Evolutionary conservation across 2,329 filamentous ascomycete genomes (phyloP), one percentile per base, ranked within the genome.

Genomic region (Lachnellula arida): DNA sequence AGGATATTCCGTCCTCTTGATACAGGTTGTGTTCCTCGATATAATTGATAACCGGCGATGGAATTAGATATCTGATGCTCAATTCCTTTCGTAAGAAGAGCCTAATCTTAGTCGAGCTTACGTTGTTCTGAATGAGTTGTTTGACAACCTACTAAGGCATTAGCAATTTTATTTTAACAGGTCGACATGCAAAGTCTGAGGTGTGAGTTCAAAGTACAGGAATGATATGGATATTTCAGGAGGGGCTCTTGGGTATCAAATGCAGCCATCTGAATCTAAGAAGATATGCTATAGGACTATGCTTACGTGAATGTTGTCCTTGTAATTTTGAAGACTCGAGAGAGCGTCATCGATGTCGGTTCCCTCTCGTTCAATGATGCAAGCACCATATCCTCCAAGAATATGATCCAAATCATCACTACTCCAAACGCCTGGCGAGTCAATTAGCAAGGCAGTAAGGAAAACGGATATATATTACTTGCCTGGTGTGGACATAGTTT

Each of bases 331-430:
- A 9, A 56, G 39, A 52, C 39, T 49, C 2, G 44, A 25, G 12
- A 56, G 17, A 28, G 54, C 54, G 22, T 53, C 46, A 9, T 53
- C 50, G 19, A 53, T 49, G 28, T 96, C 90, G 22, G 91, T 96
- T 44, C 91, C 92, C 42, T 85, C 86, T 58, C 93, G 84, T 77
- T 97, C 89, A n/a, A 95, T 81, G 57, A 93, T 88, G 70, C 50
- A 46, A 32, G 19, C n/a, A 19, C 51, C 55, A 46, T 46, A 57
- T 46, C 43, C 42, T 9, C 59, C 52, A 19, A 97, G 77, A 57
- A 97, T 97, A 65, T 95, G 89, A 65, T 94, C 87, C 54, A 97
- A 76, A 79, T 97, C 93, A 60, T 86, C 81, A 47, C 85, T 79
- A 50, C 87, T 88, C 93, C 93, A 97, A 1, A 97, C 84, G 3